Percentiles rank a stretch among this genome's conserved stretches.
These are phyloP conservation scores for Pythium phragmitis DNA, from an alignment of 352 stramenopile species.

Conservation along the genomic window DNA sequence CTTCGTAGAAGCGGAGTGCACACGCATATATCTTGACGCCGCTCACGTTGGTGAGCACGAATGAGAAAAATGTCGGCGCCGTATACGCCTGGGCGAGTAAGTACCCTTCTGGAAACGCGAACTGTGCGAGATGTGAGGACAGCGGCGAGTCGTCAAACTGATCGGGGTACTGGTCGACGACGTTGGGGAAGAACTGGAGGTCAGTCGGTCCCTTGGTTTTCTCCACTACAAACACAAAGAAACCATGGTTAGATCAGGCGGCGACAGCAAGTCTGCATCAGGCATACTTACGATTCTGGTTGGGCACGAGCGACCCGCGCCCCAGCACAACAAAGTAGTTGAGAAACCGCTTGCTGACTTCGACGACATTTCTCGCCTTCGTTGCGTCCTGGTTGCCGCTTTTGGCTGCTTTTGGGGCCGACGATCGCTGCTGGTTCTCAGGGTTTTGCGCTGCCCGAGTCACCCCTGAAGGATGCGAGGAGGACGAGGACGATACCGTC, in stretches of 20 bases:
- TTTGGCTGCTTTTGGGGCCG: constrained; percentile 26
- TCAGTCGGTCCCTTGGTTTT: constrained; percentile 71
- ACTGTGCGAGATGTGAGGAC: constrained; percentile 67
- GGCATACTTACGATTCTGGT: constrained; percentile 61
- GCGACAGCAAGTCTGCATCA: neutral
- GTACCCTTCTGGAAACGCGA: constrained; percentile 80
- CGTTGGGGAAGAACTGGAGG: constrained; percentile 63
- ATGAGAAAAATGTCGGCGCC: constrained; percentile 74
- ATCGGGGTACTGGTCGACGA: constrained; percentile 70
- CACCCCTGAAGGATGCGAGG: neutral
- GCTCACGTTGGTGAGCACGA: constrained; percentile 82
- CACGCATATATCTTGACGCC: constrained; percentile 81
- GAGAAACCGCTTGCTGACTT: constrained; percentile 78
- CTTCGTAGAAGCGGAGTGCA: constrained; percentile 80
- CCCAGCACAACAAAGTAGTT: constrained; percentile 85
- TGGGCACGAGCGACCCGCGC: constrained; percentile 48
- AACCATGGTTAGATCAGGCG: neutral
- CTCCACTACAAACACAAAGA: constrained; percentile 40
- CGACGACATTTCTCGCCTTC: constrained; percentile 57
- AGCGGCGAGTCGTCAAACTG: constrained; percentile 53
- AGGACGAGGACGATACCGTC: constrained; percentile 6
- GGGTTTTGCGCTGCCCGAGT: neutral
- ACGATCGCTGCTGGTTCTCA: constrained; percentile 45
- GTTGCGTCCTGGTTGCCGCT: constrained; percentile 31
- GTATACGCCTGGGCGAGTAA: constrained; percentile 53